Base-by-base conservation (phyloP, 1,139 yeast genomes). In the Blastobotrys malaysiensis region DNA sequence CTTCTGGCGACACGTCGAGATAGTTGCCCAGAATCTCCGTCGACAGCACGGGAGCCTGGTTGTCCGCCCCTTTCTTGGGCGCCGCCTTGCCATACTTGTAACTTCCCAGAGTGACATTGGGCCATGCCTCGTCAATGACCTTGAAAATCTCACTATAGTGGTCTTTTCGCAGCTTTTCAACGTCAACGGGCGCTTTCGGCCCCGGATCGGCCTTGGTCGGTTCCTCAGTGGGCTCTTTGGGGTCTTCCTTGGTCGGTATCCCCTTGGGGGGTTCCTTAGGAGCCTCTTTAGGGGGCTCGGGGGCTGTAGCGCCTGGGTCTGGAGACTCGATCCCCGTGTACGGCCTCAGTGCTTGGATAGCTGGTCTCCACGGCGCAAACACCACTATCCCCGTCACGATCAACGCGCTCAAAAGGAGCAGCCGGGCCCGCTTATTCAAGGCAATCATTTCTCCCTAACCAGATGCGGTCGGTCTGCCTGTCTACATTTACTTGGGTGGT, bases 1-100 rank as follows among this genome's bases (percentile, higher is more conserved):
- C 83, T 0, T 70, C 72, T 0, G 68, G 68, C 6, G 78, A 73
- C 31, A 88, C 69, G 57, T 81, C 79, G 43, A 86, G 71, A 61
- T 82, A 83, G 22, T 76, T 69, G 4, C 76, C 72, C 43, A 86
- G 69, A 62, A 77, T 82, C 19, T 76, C 73, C 59, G 83, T 59
- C 11, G 69, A 61, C 24, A 61, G 57, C 4, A 59, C 50, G 1
- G 65, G 63, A 9, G 50, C 26, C 49, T 60, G 62, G 31, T 61
- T 63, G 24, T 56, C 55, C 43, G 54, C 61, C 9, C 64, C 65
- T 50, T 60, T 58, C 49, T 53, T 49, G n/a, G 51, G 49, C 1
- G 66, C 63, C 49, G 49, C 52, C 16, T 52, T 52, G 43, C 58
- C 65, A 46, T 62, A 58, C 51, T 61, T 60, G 52, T 64, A 63